Evolutionary conservation across 768 basidiomycete species (phyloP), one percentile per base, ranked within the genome.

Genomic region (Mycena capillaripes): DNA sequence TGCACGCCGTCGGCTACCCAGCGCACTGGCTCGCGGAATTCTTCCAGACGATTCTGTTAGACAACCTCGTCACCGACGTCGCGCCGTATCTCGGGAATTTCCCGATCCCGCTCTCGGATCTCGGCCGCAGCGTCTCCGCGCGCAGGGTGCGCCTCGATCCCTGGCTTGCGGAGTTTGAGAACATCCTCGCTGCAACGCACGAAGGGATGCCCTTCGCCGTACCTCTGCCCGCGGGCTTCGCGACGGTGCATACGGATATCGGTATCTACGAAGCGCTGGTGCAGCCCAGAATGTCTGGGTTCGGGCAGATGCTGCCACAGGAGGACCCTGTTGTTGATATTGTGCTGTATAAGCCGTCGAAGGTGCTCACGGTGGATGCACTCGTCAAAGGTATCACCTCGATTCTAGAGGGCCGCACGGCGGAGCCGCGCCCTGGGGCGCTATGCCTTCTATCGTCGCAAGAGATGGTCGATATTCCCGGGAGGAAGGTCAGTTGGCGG

Each of bases 1-100:
- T 84, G 25, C 76, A 79, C 59, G 70, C 76, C 46, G 79, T 82
- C 44, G 82, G 82, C 6, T 84, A 81, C 71, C 84, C 84, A 3
- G 74, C 69, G 12, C 84, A 83, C 69, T 84, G 83, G 84, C 79
- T 85, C 40, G 75, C 78, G 55, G 82, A 83, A 14, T 81, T 78
- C 74, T 56, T 80, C n/a, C 74, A 79, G 60, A 73, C 70, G 17
- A 60, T 82, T 17, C 70, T 83, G 11, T 71, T 75, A 40, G 77
- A 80, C 42, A 75, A 48, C 30, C 69, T 82, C 48, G 53, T 72
- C 34, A 79, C 79, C 46, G 79, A 81, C 67, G 75, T 75, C 62
- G 64, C 68, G 23, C 77, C 80, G 8, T 83, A 81, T 75, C 65
- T 73, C 19, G 77, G 64, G 10, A 48, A 44, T 4, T 73, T 77